Conservation (phyloP, 768 basidiomycete genomes). For the Tulasnella sp. region DNA sequence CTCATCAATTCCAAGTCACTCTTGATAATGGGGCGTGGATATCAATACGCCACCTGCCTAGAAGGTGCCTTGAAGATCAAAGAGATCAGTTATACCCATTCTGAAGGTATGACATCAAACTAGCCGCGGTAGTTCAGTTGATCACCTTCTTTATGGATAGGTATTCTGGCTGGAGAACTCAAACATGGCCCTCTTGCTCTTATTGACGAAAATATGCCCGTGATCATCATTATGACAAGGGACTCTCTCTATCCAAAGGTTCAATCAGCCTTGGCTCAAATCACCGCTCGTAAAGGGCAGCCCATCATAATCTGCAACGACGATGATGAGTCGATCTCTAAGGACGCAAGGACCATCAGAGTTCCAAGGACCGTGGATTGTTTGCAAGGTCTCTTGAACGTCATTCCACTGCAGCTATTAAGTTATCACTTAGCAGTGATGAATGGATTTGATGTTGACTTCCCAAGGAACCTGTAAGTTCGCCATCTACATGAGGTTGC, state of each 20-base stretch:
- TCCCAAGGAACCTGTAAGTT: slow-evolving; percentile 90
- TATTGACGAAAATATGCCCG: slow-evolving; percentile 96
- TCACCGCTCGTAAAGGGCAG: slow-evolving; percentile 92
- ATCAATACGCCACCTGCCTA: slow-evolving; percentile 96
- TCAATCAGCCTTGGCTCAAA: slow-evolving; percentile 89
- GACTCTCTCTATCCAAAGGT: slow-evolving; percentile 98
- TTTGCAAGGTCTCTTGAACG: slow-evolving; percentile 89
- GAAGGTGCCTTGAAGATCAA: slow-evolving; percentile 99
- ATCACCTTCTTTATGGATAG: slow-evolving; percentile 36
- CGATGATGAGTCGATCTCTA: slow-evolving; percentile 65
- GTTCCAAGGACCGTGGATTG: slow-evolving; percentile 91
- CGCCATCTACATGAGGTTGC: no score
- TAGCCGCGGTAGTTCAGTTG: neutral
- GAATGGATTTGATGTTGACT: slow-evolving; percentile 96
- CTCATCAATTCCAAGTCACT: slow-evolving; percentile 69
- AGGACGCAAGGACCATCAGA: slow-evolving; percentile 73
- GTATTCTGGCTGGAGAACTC: slow-evolving; percentile 94
- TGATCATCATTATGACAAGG: slow-evolving; percentile 99
- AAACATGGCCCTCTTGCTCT: slow-evolving; percentile 98
- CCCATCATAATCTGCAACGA: slow-evolving; percentile 95
- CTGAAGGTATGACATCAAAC: slow-evolving; percentile 27
- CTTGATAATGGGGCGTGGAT: slow-evolving; percentile 94
- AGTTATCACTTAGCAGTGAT: slow-evolving; percentile 93
- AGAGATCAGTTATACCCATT: slow-evolving; percentile 77
- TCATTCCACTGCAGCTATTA: slow-evolving; percentile 89